These are phyloP conservation scores for Fusarium sp. DNA, from an alignment of 2,329 filamentous ascomycete species.

Conservation along the genomic window DNA sequence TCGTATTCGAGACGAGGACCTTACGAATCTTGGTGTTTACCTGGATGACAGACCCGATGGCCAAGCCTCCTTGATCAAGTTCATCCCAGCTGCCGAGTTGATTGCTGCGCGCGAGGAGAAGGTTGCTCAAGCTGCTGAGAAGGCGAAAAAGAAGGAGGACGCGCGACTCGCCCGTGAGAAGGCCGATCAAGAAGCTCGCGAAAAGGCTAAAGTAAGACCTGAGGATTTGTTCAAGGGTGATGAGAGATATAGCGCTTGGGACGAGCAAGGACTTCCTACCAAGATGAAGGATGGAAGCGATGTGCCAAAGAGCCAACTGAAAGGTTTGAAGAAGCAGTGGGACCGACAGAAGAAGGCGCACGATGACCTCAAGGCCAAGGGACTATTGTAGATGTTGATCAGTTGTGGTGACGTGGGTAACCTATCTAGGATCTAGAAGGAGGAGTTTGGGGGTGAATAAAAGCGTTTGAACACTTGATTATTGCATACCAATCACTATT, in stretches of 20 bases:
- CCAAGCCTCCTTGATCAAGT: constrained; percentile 79
- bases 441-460: constrained; percentile 23
- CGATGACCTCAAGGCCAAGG: constrained; percentile 66
- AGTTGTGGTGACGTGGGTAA: constrained; percentile 11
- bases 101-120: constrained; percentile 71
- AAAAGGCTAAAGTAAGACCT: constrained; percentile 68
- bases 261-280: constrained; percentile 83
- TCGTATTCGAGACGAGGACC: constrained; percentile 80
- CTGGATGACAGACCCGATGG: constrained; percentile 82
- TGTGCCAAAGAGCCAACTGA: constrained; percentile 80
- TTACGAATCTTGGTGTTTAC: constrained; percentile 87
- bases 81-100: constrained; percentile 68
- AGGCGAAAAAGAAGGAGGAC: constrained; percentile 67
- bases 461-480: constrained; percentile 20
- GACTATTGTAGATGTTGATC: constrained; percentile 41
- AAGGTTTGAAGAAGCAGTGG: constrained; percentile 91
- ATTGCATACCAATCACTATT: not conserved
- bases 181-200: constrained; percentile 65
- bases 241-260: constrained; percentile 79
- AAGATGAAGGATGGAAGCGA: constrained; percentile 83
- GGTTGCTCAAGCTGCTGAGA: constrained; percentile 71
- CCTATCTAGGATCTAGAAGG: constrained; percentile 32
- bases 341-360: constrained; percentile 89
- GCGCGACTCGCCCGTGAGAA: constrained; percentile 64
- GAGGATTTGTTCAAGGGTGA: constrained; percentile 69